These are phyloP conservation scores for Amanita brunnescens DNA, from an alignment of 768 basidiomycete species.

Conservation along the genomic window DNA sequence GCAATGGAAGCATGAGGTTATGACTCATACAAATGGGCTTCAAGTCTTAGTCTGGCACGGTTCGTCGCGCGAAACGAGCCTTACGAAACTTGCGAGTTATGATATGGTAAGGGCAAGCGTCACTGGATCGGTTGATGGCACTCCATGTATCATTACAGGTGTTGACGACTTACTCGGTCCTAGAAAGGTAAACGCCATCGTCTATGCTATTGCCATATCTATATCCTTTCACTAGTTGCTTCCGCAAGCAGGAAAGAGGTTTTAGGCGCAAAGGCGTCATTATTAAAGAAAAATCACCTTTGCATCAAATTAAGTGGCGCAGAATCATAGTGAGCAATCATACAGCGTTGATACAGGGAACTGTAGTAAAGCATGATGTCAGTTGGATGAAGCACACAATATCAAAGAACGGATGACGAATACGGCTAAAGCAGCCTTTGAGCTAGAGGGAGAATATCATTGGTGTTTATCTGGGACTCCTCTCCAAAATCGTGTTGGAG, in stretches of 20 bases:
- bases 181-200: conserved; percentile 47
- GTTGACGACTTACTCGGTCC: conserved; percentile 78
- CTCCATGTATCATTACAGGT: conserved; percentile 33
- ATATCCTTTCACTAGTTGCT: conserved; percentile 42
- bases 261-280: conserved; percentile 82
- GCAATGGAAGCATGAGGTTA: conserved; percentile 95
- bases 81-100: conserved; percentile 65
- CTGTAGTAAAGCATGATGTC: conserved; percentile 3
- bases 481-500: conserved; percentile 96
- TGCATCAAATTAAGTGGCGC: conserved; percentile 84
- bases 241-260: conserved; percentile 87
- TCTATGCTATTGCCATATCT: background rate
- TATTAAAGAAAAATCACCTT: conserved; percentile 79
- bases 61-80: conserved; percentile 54
- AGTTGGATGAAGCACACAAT: conserved; percentile 96
- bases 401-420: conserved; percentile 95
- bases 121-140: background rate
- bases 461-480: conserved; percentile 99
- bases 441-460: conserved; percentile 66
- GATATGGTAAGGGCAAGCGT: conserved; percentile 59
- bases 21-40: conserved; percentile 73
- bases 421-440: conserved; percentile 95
- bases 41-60: conserved; percentile 95
- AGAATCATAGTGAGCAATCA: conserved; percentile 53
- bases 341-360: background rate